phyloP scores from a whole-genome alignment of 257 asterid genomes.

The Nicotiana knightiana region DNA sequence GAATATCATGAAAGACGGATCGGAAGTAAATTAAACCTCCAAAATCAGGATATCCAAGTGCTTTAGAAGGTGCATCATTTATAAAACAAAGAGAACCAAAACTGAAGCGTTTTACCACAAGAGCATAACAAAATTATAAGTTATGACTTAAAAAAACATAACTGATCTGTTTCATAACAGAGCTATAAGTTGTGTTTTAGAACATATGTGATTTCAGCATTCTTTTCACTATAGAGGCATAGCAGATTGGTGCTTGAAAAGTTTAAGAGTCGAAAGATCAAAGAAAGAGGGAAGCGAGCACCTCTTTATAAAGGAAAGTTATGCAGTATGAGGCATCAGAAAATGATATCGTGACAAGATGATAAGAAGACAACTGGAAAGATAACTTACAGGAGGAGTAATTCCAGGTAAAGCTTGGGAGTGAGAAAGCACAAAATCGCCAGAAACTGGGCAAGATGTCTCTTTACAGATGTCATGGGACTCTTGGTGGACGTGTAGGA shows the following conservation, averaged over 20 bases:
- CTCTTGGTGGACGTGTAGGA: conserved; percentile 29
- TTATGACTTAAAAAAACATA: not conserved
- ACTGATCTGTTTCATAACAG: not conserved
- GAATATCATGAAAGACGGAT: not conserved
- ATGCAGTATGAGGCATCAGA: not conserved
- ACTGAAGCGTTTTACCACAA: not conserved
- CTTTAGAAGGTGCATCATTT: too few species aligned
- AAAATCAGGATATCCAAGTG: not conserved
- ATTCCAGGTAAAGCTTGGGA: conserved; percentile 26
- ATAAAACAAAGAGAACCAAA: not conserved
- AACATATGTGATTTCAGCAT: not conserved
- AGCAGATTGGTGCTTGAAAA: not conserved
- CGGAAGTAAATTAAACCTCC: not conserved
- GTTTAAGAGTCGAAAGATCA: not conserved
- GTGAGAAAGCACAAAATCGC: conserved; percentile 31
- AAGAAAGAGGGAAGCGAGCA: not conserved
- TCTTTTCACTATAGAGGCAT: not conserved
- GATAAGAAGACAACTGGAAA: not conserved
- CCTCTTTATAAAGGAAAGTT: not conserved
- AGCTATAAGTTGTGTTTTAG: not conserved
- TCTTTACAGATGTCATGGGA: conserved; percentile 29
- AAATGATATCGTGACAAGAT: not conserved
- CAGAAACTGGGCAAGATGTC: conserved; percentile 29
- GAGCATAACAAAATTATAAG: not conserved
- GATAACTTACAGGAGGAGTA: conserved; percentile 31